phyloP scores from a whole-genome alignment of 2,329 filamentous ascomycete species.

The Rosellinia necatrix region DNA sequence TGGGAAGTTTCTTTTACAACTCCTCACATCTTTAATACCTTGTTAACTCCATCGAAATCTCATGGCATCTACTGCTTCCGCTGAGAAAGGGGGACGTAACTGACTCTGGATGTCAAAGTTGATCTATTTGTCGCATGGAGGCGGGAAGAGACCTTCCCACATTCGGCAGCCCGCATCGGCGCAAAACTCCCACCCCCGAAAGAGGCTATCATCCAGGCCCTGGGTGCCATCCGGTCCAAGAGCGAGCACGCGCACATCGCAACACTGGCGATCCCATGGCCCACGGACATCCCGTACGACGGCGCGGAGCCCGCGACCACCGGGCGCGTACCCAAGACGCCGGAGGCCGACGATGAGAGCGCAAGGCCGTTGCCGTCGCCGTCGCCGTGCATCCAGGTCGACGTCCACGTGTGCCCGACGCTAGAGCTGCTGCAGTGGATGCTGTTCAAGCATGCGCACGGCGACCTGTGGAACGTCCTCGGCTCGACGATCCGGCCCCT shows the following conservation, averaged over 20 bases:
- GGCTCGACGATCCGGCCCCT: conserved; percentile 66
- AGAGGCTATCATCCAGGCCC: conserved; percentile 42
- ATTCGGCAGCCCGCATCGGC: conserved; percentile 23
- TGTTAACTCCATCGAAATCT: too few relatives aligned
- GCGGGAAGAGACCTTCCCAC: conserved; percentile 24
- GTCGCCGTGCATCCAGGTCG: conserved; percentile 66
- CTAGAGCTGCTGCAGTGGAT: conserved; percentile 60
- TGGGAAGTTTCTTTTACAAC: too few relatives aligned
- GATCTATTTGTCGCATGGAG: conserved; percentile 66
- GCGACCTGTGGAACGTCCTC: conserved; percentile 70
- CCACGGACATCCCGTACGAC: conserved; percentile 32
- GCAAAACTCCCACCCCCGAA: conserved; percentile 25
- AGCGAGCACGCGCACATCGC: conserved; percentile 32
- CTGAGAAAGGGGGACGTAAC: neutral
- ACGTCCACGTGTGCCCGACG: conserved; percentile 61
- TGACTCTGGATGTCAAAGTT: conserved; percentile 42
- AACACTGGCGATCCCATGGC: conserved; percentile 63
- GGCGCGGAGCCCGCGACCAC: neutral
- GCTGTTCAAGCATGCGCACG: conserved; percentile 71
- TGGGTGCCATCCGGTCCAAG: conserved; percentile 53
- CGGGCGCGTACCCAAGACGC: too few relatives aligned
- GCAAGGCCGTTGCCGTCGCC: neutral
- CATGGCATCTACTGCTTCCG: neutral
- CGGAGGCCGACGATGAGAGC: conserved; percentile 20
- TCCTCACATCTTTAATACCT: too few relatives aligned